Evolutionary conservation across 2,329 filamentous ascomycete species (phyloP).

Genomic region (Dothideomycetidae sp.): DNA sequence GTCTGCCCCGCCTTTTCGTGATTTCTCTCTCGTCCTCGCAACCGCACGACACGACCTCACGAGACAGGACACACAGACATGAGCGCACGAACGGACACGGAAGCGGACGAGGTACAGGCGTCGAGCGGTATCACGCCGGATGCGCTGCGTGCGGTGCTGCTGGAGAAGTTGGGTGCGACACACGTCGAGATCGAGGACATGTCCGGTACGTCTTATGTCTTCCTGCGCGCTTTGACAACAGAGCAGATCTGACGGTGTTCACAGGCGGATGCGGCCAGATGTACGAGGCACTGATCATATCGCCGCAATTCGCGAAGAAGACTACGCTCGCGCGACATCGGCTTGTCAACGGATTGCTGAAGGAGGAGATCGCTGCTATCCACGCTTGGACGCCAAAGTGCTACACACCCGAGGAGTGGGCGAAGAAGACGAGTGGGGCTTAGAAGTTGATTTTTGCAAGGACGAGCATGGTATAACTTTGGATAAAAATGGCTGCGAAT

Average conservation of each 20-base stretch:
- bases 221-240: no score
- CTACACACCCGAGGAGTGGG: slow-evolving; percentile 81
- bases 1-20: no score
- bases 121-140: slow-evolving; percentile 53
- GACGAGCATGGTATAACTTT: not conserved
- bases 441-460: not conserved
- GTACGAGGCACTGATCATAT: slow-evolving; percentile 55
- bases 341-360: slow-evolving; percentile 69
- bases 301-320: slow-evolving; percentile 37
- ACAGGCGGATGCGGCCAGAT: slow-evolving; percentile 57
- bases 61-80: no score
- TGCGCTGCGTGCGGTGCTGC: slow-evolving; percentile 53
- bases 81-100: slow-evolving; percentile 30
- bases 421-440: slow-evolving; percentile 41
- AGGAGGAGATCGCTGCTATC: slow-evolving; percentile 76
- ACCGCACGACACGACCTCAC: no score
- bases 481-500: no score
- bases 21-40: no score
- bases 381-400: slow-evolving; percentile 94
- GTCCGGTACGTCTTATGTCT: slow-evolving; percentile 49
- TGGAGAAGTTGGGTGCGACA: slow-evolving; percentile 53
- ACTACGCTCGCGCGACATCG: slow-evolving; percentile 70
- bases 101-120: slow-evolving; percentile 36
- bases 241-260: not conserved
- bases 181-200: slow-evolving; percentile 85